These are phyloP conservation scores for Curvularia verruculosa DNA, from an alignment of 2,329 filamentous ascomycete genomes.

Conservation along the genomic window DNA sequence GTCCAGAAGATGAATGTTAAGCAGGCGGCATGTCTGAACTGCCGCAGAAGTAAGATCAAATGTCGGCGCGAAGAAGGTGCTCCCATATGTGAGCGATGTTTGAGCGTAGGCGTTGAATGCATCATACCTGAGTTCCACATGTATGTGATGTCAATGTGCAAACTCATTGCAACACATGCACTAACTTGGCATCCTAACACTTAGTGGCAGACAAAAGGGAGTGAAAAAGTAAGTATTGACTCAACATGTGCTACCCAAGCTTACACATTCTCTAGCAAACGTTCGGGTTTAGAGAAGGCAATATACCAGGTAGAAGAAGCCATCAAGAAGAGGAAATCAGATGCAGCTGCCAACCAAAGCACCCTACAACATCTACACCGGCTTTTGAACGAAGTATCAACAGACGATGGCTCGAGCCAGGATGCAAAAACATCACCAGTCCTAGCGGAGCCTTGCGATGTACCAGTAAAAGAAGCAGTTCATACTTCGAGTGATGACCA, in stretches of 20 bases:
- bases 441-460: neutral
- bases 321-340: slow-evolving; percentile 43
- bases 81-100: slow-evolving; percentile 66
- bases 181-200: neutral
- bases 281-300: slow-evolving; percentile 75
- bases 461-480: slow-evolving; percentile 33
- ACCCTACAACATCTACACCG: slow-evolving; percentile 53
- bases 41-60: slow-evolving; percentile 71
- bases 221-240: slow-evolving; percentile 69
- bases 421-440: slow-evolving; percentile 8
- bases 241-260: neutral
- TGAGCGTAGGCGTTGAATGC: slow-evolving; percentile 65
- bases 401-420: slow-evolving; percentile 20
- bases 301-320: slow-evolving; percentile 76
- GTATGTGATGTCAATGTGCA: neutral
- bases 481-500: slow-evolving; percentile 47
- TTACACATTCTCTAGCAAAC: slow-evolving; percentile 61
- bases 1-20: slow-evolving; percentile 33
- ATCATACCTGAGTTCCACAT: slow-evolving; percentile 72
- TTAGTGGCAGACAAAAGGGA: slow-evolving; percentile 69
- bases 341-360: slow-evolving; percentile 27
- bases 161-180: neutral
- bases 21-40: slow-evolving; percentile 66
- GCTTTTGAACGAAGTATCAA: slow-evolving; percentile 58
- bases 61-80: slow-evolving; percentile 61